Percentiles rank a stretch among this genome's conserved stretches.
Evolutionary conservation across 805 yeast genomes (phyloP).

Genomic region (Spathaspora gorwiae): DNA sequence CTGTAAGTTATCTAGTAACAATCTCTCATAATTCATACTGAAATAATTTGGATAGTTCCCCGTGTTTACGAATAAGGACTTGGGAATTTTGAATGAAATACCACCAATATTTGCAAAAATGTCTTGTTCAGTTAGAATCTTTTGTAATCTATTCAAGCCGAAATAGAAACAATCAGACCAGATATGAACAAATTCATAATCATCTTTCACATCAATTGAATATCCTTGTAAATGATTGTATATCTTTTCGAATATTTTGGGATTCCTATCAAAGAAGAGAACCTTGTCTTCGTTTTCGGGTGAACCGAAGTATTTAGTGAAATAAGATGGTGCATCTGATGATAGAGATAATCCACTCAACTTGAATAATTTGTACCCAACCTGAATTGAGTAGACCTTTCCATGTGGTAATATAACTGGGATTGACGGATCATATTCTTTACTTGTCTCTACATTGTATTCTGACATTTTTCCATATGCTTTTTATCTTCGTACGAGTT

Average conservation of each 20-base stretch:
- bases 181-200: slow-evolving; percentile 55
- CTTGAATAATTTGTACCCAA: slow-evolving; percentile 60
- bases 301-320: slow-evolving; percentile 61
- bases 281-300: slow-evolving; percentile 36
- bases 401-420: slow-evolving; percentile 62
- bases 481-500: neutral
- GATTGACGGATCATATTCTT: slow-evolving; percentile 39
- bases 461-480: neutral
- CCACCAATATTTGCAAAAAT: slow-evolving; percentile 58
- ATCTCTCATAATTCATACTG: slow-evolving; percentile 52
- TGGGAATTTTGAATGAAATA: slow-evolving; percentile 54
- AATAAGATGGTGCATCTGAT: slow-evolving; percentile 84
- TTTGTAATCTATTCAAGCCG: slow-evolving; percentile 53
- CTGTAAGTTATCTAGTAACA: slow-evolving; percentile 43
- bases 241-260: slow-evolving; percentile 62
- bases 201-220: slow-evolving; percentile 54
- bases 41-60: slow-evolving; percentile 82
- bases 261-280: slow-evolving; percentile 70
- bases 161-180: slow-evolving; percentile 72
- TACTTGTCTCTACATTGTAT: neutral
- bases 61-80: slow-evolving; percentile 45
- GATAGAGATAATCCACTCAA: slow-evolving; percentile 80
- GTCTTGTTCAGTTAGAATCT: slow-evolving; percentile 48
- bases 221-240: slow-evolving; percentile 80
- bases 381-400: slow-evolving; percentile 62